phyloP scores from a whole-genome alignment of 164 flowering plant species.

The grape (Vitis vinifera) region DNA sequence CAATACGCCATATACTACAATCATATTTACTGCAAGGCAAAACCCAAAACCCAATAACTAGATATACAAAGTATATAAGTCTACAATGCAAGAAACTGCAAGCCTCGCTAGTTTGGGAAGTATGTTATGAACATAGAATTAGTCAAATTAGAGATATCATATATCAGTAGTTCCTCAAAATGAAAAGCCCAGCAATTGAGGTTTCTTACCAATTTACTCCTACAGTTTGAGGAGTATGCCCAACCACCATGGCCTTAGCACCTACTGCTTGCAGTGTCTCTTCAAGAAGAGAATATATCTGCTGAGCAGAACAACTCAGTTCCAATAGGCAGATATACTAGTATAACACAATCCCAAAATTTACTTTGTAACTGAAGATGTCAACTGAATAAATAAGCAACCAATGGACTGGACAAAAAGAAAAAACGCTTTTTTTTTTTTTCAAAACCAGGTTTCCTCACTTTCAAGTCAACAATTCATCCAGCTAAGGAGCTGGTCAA shows the following conservation, averaged over 20 bases:
- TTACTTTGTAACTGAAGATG: background rate
- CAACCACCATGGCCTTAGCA: constrained; percentile 96
- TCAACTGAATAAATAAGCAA: no score
- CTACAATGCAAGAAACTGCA: background rate
- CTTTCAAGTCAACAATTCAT: background rate
- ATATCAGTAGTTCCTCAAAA: background rate
- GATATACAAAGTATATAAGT: background rate
- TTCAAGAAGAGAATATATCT: constrained; percentile 67
- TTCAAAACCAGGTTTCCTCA: background rate
- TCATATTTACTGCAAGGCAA: constrained; percentile 64
- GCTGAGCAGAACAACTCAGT: constrained; percentile 14
- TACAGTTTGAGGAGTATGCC: constrained; percentile 84
- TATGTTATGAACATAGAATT: background rate
- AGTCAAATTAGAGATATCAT: background rate
- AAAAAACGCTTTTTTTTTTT: no score
- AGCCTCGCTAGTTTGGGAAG: background rate
- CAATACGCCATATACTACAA: constrained; percentile 81
- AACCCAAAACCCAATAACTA: constrained; percentile 1
- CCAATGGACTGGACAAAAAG: no score
- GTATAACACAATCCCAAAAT: background rate
- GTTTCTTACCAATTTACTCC: constrained; percentile 80
- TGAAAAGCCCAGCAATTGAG: constrained; percentile 2
- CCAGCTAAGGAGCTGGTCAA: background rate
- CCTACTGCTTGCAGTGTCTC: constrained; percentile 73
- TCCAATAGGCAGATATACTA: background rate